Conservation (phyloP, 805 yeast species). For the Spathaspora hagerdaliae region DNA sequence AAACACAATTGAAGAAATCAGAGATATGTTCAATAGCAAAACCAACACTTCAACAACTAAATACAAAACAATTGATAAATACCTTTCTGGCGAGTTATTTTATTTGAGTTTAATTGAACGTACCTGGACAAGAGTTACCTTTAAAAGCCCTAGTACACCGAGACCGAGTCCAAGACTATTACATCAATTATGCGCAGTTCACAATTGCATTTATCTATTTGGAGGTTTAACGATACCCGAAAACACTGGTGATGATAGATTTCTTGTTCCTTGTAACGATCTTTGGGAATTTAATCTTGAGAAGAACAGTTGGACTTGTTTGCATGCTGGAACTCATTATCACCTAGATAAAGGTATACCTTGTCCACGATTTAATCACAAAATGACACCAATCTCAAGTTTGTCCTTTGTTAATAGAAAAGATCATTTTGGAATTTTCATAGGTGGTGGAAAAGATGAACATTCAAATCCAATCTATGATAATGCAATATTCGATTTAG, state of each 20-base stretch:
- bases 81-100: constrained; percentile 63
- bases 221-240: constrained; percentile 53
- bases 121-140: constrained; percentile 47
- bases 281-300: constrained; percentile 63
- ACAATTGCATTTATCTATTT: constrained; percentile 50
- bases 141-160: constrained; percentile 11
- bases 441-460: constrained; percentile 51
- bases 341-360: constrained; percentile 19
- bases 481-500: constrained; percentile 43
- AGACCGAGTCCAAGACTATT: constrained; percentile 49
- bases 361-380: constrained; percentile 49
- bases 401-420: constrained; percentile 32
- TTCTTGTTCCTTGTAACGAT: constrained; percentile 52
- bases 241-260: constrained; percentile 7
- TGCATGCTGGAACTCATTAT: constrained; percentile 32
- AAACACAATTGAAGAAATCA: constrained; percentile 37
- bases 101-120: constrained; percentile 56
- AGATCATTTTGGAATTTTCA: constrained; percentile 45
- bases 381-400: constrained; percentile 39
- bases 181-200: constrained; percentile 53
- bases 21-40: constrained; percentile 31
- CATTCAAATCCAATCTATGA: constrained; percentile 27
- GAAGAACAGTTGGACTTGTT: constrained; percentile 49
- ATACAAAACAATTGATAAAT: constrained; percentile 24
- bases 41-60: constrained; percentile 20